These are phyloP conservation scores for Venturia oleaginea DNA, from an alignment of 2,329 filamentous ascomycete genomes.

Conservation along the genomic window DNA sequence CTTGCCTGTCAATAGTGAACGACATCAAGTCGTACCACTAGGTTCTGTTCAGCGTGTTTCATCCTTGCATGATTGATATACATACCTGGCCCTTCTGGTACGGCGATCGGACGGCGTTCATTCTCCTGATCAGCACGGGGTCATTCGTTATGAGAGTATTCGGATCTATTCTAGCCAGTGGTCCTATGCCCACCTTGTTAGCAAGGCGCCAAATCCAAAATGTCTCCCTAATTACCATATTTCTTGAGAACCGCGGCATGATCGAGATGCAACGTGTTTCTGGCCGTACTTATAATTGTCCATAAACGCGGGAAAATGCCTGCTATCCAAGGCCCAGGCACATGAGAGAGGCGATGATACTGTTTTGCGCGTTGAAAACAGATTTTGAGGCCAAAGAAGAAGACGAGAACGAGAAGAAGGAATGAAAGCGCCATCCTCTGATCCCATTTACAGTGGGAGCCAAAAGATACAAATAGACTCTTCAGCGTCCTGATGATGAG, in stretches of 20 bases:
- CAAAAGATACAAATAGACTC: not conserved
- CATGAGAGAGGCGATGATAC: slow-evolving; percentile 5
- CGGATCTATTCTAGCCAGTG: slow-evolving; percentile 10
- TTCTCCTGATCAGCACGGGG: slow-evolving; percentile 13
- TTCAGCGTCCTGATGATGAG: not conserved
- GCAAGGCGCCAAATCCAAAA: not conserved
- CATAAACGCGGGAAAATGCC: not conserved
- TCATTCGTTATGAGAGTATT: slow-evolving; percentile 13
- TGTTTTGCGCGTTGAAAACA: not conserved
- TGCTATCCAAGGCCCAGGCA: slow-evolving; percentile 6
- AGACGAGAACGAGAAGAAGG: not conserved
- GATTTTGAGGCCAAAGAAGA: not conserved
- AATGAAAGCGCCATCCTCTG: not conserved
- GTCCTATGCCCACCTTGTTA: not conserved
- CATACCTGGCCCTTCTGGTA: slow-evolving; percentile 12
- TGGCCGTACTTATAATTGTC: slow-evolving; percentile 3
- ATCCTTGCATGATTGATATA: not conserved
- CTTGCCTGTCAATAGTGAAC: not conserved
- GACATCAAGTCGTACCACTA: slow-evolving; percentile 11
- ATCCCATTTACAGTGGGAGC: not conserved
- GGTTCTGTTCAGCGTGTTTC: not conserved
- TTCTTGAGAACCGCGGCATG: slow-evolving; percentile 6
- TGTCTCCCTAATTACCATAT: not conserved
- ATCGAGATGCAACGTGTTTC: slow-evolving; percentile 8
- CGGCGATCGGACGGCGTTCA: slow-evolving; percentile 11